Conservation (phyloP, 2,329 filamentous ascomycete genomes). For the Drechslerella stenobrocha region DNA sequence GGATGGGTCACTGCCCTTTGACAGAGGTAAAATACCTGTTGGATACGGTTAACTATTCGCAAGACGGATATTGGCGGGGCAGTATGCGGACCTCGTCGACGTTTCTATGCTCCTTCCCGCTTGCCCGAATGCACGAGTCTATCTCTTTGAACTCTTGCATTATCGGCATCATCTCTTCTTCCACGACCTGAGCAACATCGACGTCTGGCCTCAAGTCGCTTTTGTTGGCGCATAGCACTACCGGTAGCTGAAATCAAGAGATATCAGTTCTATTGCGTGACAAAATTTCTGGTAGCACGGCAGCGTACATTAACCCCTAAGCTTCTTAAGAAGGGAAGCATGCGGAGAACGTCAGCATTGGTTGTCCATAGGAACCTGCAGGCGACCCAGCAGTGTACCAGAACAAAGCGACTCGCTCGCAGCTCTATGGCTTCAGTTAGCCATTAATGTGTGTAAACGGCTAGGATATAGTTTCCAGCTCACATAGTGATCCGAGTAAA, state of each 20-base stretch:
- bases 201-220: conserved; percentile 79
- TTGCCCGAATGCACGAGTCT: conserved; percentile 94
- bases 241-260: conserved; percentile 60
- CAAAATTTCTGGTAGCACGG: not conserved
- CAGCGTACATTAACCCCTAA: conserved; percentile 84
- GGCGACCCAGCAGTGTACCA: conserved; percentile 61
- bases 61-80: not conserved
- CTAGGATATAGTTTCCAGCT: not conserved
- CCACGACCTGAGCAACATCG: conserved; percentile 79
- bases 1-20: conserved; percentile 98
- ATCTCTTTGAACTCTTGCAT: conserved; percentile 96
- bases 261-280: not conserved
- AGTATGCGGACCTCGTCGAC: conserved; percentile 49
- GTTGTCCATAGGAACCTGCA: not conserved
- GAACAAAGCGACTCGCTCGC: conserved; percentile 92
- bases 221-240: conserved; percentile 96
- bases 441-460: conserved; percentile 1
- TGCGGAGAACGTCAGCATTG: conserved; percentile 17
- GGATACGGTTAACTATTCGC: not conserved
- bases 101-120: conserved; percentile 53
- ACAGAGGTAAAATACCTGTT: conserved; percentile 87
- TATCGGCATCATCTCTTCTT: conserved; percentile 96
- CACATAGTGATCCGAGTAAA: conserved; percentile 92
- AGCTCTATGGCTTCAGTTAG: conserved; percentile 63
- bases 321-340: conserved; percentile 91